phyloP scores from a whole-genome alignment of 148 eudicot species.

The Amaranthus hypochondriacus region DNA sequence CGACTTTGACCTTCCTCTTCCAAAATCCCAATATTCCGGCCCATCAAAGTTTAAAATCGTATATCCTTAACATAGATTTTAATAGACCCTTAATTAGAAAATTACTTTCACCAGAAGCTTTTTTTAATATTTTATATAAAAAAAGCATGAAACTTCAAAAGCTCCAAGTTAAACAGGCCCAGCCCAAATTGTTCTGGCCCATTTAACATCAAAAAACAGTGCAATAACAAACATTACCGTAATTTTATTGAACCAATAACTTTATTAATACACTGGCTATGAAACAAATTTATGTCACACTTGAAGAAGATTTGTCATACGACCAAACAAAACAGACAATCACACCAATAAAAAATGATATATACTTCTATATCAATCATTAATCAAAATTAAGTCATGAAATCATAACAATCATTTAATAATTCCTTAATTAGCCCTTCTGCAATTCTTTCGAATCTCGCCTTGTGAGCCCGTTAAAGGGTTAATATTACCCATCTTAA shows the following conservation, averaged over 20 bases:
- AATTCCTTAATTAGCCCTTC: constrained; percentile 31
- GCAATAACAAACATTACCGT: background rate
- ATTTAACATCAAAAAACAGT: background rate
- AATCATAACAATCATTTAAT: too few species aligned
- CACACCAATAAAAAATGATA: background rate
- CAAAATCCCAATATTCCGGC: too few species aligned
- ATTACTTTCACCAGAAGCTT: too few species aligned
- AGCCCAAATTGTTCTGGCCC: background rate
- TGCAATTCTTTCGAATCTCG: constrained; percentile 55
- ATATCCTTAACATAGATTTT: too few species aligned
- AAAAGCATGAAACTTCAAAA: too few species aligned
- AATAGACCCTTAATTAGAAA: too few species aligned
- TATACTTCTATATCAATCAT: background rate
- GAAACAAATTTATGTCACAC: constrained; percentile 12
- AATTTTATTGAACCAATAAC: constrained; percentile 1
- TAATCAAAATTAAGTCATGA: background rate
- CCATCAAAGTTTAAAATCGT: too few species aligned
- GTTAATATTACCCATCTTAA: constrained; percentile 52
- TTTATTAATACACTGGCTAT: background rate
- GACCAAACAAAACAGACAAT: background rate
- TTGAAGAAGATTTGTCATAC: background rate
- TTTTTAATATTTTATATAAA: too few species aligned
- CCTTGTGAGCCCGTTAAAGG: constrained; percentile 57
- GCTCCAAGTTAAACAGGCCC: too few species aligned
- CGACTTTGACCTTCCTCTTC: too few species aligned